phyloP scores from a whole-genome alignment of 2,329 filamentous ascomycete genomes.

The Talaromyces funiculosus region DNA sequence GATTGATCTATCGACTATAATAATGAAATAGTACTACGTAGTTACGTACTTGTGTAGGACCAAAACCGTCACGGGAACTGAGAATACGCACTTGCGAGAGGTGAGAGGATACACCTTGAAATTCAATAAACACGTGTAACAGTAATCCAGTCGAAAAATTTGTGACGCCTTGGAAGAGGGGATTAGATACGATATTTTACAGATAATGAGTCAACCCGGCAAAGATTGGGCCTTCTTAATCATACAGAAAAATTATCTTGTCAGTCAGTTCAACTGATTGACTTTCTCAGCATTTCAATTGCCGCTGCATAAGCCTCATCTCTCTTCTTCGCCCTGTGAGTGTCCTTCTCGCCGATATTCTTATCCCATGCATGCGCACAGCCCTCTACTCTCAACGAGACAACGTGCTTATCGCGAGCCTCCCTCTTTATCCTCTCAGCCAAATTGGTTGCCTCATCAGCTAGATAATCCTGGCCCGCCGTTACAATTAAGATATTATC shows the following conservation, averaged over 20 bases:
- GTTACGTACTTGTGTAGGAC: neutral
- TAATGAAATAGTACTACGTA: neutral
- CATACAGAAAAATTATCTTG: neutral
- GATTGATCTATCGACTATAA: neutral
- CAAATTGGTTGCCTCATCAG: constrained; percentile 22
- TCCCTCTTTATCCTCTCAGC: constrained; percentile 21
- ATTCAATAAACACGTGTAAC: neutral
- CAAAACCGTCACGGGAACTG: neutral
- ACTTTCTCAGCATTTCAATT: neutral
- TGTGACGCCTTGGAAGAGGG: neutral
- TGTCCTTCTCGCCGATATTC: constrained; percentile 2
- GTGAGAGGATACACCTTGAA: neutral
- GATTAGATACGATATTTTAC: too few species aligned
- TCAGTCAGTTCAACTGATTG: neutral
- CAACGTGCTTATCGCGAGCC: constrained; percentile 4
- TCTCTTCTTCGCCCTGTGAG: constrained; percentile 3
- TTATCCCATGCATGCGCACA: constrained; percentile 14
- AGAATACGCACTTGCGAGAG: neutral
- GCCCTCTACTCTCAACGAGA: constrained; percentile 7
- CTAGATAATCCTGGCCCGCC: constrained; percentile 20
- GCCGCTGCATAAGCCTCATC: constrained; percentile 14
- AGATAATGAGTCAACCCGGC: neutral
- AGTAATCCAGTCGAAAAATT: neutral
- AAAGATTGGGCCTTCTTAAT: neutral
- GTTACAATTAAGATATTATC: constrained; percentile 24